Conservation (phyloP, 164 flowering plant species). For the Annona cherimola region DNA sequence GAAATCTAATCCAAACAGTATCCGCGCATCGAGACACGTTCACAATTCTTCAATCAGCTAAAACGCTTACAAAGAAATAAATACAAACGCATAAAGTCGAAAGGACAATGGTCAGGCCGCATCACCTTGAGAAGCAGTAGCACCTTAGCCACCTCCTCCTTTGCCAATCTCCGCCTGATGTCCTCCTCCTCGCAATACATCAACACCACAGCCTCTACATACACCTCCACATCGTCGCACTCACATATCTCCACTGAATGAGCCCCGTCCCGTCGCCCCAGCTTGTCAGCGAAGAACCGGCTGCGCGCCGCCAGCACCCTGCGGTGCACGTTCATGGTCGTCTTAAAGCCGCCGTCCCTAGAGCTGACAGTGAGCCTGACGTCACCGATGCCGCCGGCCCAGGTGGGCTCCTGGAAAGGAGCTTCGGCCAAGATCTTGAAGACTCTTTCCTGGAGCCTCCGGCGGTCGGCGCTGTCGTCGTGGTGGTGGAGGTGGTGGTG, state of each 20-base stretch:
- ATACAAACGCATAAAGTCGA: background rate
- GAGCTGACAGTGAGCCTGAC: conserved; percentile 67
- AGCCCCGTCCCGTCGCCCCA: conserved; percentile 24
- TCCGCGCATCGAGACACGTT: background rate
- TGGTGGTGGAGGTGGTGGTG: conserved; percentile 13
- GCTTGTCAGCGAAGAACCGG: conserved; percentile 69
- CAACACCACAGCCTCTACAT: conserved; percentile 74
- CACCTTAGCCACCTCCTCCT: conserved; percentile 55
- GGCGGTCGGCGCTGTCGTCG: conserved; percentile 17
- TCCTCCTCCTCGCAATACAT: conserved; percentile 75
- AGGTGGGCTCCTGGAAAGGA: conserved; percentile 27
- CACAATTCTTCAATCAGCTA: background rate
- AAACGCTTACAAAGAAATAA: background rate
- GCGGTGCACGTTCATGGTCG: conserved; percentile 67
- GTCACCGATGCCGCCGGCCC: conserved; percentile 40
- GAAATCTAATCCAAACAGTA: background rate
- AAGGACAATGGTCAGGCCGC: background rate
- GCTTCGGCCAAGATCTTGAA: conserved; percentile 38
- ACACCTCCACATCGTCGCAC: conserved; percentile 82
- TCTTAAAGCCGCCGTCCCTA: conserved; percentile 55
- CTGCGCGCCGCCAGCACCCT: conserved; percentile 54
- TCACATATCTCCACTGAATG: conserved; percentile 84
- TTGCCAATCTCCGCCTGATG: conserved; percentile 60
- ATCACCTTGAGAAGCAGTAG: conserved; percentile 73
- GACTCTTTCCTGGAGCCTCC: conserved; percentile 39